Conservation (phyloP, 1,284 basidiomycete genomes). For the Exobasidium cylindrosporum region DNA sequence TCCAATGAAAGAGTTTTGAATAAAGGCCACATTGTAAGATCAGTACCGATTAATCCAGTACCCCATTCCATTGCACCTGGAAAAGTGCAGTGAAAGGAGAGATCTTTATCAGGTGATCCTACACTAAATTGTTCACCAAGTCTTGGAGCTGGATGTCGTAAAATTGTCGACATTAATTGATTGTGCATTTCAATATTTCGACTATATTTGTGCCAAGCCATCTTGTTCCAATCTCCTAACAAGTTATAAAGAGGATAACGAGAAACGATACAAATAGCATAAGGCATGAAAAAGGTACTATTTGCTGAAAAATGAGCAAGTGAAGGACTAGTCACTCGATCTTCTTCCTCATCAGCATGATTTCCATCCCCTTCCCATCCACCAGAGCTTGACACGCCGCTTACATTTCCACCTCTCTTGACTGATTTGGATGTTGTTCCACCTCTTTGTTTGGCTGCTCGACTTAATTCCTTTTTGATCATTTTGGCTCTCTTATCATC, state of each 20-base stretch:
- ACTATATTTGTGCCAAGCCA: slow-evolving; percentile 55
- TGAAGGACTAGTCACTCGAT: slow-evolving; percentile 19
- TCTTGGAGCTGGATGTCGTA: slow-evolving; percentile 49
- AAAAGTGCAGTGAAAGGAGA: slow-evolving; percentile 46
- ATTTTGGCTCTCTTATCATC: slow-evolving; percentile 41
- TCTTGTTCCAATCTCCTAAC: slow-evolving; percentile 53
- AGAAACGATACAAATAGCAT: slow-evolving; percentile 51
- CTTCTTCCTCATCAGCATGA: slow-evolving; percentile 24
- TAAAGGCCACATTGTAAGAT: slow-evolving; percentile 92
- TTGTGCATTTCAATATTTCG: slow-evolving; percentile 55
- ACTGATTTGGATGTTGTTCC: slow-evolving; percentile 20
- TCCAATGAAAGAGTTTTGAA: slow-evolving; percentile 92
- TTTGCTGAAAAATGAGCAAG: slow-evolving; percentile 38
- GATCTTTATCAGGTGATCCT: slow-evolving; percentile 48
- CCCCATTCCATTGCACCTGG: slow-evolving; percentile 59
- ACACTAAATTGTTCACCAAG: slow-evolving; percentile 46
- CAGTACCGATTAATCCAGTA: slow-evolving; percentile 55
- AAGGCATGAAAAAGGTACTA: slow-evolving; percentile 50
- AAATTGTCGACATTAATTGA: slow-evolving; percentile 53
- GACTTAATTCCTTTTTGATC: slow-evolving; percentile 40
- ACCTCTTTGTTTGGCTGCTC: slow-evolving; percentile 22
- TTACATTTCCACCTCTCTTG: slow-evolving; percentile 16
- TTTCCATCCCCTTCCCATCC: too few relatives aligned
- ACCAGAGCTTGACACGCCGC: slow-evolving; percentile 6
- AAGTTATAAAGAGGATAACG: slow-evolving; percentile 53